A percentile compares a stretch with the other conserved stretches of the same genome.
These are phyloP conservation scores for Epichloe sylvatica DNA, from an alignment of 2,329 filamentous ascomycete species.

Conservation along the genomic window DNA sequence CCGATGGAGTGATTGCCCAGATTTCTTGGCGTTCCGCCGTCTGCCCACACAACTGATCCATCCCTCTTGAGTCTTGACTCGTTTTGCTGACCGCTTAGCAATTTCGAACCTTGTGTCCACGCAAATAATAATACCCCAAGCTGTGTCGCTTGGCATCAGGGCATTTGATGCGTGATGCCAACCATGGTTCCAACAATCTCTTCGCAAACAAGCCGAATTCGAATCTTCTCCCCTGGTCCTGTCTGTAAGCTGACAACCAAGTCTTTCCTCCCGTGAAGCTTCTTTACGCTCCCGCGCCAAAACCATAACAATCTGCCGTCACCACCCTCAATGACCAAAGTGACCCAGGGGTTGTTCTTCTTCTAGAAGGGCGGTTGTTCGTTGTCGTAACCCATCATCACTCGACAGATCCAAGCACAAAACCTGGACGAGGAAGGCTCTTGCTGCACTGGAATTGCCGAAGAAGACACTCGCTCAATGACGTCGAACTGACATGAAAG, in stretches of 20 bases:
- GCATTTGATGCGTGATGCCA: conserved; percentile 6
- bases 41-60: too few relatives aligned
- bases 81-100: too few relatives aligned
- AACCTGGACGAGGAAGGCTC: background rate
- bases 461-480: conserved; percentile 8
- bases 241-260: conserved; percentile 43
- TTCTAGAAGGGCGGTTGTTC: conserved; percentile 46
- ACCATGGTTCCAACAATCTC: conserved; percentile 55
- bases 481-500: conserved; percentile 29
- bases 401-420: conserved; percentile 36
- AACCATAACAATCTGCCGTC: conserved; percentile 48
- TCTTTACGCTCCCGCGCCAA: conserved; percentile 47
- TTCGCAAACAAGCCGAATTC: conserved; percentile 70
- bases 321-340: conserved; percentile 54
- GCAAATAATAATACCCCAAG: too few relatives aligned
- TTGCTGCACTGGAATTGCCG: background rate
- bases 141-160: background rate
- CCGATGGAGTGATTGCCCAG: too few relatives aligned
- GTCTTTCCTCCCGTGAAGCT: conserved; percentile 45
- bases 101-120: too few relatives aligned
- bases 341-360: conserved; percentile 51
- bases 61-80: too few relatives aligned
- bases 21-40: too few relatives aligned
- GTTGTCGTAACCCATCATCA: conserved; percentile 60
- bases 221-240: conserved; percentile 36